phyloP scores from a whole-genome alignment of 108 stramenopile genomes.

The Stephanodiscus minutulus region DNA sequence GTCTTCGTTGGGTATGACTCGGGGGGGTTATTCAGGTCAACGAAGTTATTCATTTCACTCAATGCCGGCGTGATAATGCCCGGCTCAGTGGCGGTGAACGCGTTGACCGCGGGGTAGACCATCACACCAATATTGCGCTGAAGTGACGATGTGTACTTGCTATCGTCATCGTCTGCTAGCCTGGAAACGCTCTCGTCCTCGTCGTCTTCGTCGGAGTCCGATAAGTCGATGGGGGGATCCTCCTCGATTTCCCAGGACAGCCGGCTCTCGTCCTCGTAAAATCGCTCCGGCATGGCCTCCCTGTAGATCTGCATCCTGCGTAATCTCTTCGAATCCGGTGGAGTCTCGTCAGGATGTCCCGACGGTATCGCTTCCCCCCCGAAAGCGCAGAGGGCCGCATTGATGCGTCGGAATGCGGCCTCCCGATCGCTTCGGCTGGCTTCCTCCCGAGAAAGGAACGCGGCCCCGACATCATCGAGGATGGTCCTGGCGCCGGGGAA shows the following conservation, averaged over 20 bases:
- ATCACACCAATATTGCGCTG: slow-evolving; percentile 80
- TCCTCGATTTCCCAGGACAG: slow-evolving; percentile 89
- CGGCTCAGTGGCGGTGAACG: slow-evolving; percentile 77
- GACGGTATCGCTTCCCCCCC: slow-evolving; percentile 57
- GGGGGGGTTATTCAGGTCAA: slow-evolving; percentile 26
- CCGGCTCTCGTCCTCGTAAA: slow-evolving; percentile 83
- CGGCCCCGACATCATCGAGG: slow-evolving; percentile 19
- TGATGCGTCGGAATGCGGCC: slow-evolving; percentile 65
- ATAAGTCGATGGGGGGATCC: slow-evolving; percentile 64
- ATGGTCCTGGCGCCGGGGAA: slow-evolving; percentile 69
- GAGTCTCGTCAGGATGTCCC: not conserved
- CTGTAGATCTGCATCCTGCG: slow-evolving; percentile 52
- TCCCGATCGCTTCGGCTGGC: slow-evolving; percentile 10
- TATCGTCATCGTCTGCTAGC: slow-evolving; percentile 63
- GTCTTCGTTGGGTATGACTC: slow-evolving; percentile 37
- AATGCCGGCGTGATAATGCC: slow-evolving; percentile 74
- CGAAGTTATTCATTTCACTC: slow-evolving; percentile 85
- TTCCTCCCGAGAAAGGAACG: not conserved
- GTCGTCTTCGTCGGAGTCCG: slow-evolving; percentile 37
- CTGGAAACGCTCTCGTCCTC: not conserved
- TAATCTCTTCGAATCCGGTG: slow-evolving; percentile 2
- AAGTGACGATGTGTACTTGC: slow-evolving; percentile 58
- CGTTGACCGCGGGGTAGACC: slow-evolving; percentile 83
- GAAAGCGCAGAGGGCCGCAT: slow-evolving; percentile 79
- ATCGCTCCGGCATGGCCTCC: slow-evolving; percentile 65